phyloP scores from a whole-genome alignment of 2,329 filamentous ascomycete genomes.

The Xylariaceae sp. region DNA sequence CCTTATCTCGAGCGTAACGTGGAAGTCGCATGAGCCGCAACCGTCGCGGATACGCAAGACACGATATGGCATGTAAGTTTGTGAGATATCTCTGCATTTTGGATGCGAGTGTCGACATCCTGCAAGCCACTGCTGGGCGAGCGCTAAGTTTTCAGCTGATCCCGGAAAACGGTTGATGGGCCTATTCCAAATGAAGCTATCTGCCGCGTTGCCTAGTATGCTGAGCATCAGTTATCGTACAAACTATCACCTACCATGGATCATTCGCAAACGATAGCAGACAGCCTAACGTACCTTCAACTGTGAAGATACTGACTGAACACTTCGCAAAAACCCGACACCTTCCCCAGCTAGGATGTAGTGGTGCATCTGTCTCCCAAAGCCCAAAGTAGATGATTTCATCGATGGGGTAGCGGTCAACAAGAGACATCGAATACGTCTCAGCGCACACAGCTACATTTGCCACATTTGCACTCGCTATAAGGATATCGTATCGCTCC shows the following conservation, averaged over 20 bases:
- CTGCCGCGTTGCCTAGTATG: too few relatives aligned
- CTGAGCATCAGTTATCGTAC: too few relatives aligned
- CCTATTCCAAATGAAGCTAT: conserved; percentile 13
- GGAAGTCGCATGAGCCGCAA: conserved; percentile 7
- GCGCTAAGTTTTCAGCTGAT: not conserved
- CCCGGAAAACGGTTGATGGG: conserved; percentile 10
- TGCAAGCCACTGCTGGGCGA: conserved; percentile 4
- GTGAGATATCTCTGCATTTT: not conserved
- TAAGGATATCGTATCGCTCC: conserved; percentile 6
- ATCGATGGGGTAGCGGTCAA: conserved; percentile 12
- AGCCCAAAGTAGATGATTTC: conserved; percentile 13
- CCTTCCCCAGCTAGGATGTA: not conserved
- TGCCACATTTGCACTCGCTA: not conserved
- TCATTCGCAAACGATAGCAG: too few relatives aligned
- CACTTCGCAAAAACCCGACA: too few relatives aligned
- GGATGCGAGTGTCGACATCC: conserved; percentile 5
- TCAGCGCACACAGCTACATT: conserved; percentile 10
- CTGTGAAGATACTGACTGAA: too few relatives aligned
- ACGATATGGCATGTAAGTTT: conserved; percentile 11
- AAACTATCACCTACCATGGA: too few relatives aligned
- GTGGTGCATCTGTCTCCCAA: conserved; percentile 3
- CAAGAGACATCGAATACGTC: conserved; percentile 7
- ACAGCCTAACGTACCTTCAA: too few relatives aligned
- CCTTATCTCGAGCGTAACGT: not conserved
- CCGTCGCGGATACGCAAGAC: conserved; percentile 3